Percentiles rank a stretch among this genome's conserved stretches.
phyloP scores from a whole-genome alignment of 768 basidiomycete species.

The Hysterangium stoloniferum region DNA sequence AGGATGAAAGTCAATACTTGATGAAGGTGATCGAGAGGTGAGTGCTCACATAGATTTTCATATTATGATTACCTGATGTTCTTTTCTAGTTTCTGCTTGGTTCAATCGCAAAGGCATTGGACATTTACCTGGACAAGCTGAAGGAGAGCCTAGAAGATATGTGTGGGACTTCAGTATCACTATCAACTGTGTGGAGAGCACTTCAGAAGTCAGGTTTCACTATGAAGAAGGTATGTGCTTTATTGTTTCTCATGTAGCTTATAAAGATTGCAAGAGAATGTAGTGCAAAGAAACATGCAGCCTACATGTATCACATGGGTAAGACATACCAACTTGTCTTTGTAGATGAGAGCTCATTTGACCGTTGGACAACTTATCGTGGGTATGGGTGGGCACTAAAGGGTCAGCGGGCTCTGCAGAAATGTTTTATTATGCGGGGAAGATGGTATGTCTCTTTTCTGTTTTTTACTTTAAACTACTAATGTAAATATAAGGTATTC shows the following conservation, averaged over 20 bases:
- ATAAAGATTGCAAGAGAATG: slow-evolving; percentile 15
- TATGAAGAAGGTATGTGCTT: slow-evolving; percentile 3
- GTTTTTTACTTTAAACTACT: background rate
- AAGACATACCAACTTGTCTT: slow-evolving; percentile 20
- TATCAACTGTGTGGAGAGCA: background rate
- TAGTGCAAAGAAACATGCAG: slow-evolving; percentile 1
- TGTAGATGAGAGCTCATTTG: slow-evolving; percentile 21
- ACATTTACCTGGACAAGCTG: background rate
- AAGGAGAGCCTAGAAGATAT: background rate
- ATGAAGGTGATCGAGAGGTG: background rate
- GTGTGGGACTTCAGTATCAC: background rate
- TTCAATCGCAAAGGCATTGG: background rate
- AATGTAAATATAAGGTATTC: slow-evolving; percentile 19
- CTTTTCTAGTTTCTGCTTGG: background rate
- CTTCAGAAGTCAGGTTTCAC: background rate
- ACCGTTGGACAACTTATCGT: slow-evolving; percentile 18
- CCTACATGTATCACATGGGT: slow-evolving; percentile 6
- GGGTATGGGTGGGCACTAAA: slow-evolving; percentile 18
- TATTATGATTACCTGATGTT: background rate
- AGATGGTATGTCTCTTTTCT: slow-evolving; percentile 12
- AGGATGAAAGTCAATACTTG: background rate
- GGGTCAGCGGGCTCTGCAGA: slow-evolving; percentile 16
- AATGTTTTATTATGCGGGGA: slow-evolving; percentile 18
- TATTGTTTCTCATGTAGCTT: slow-evolving; percentile 11
- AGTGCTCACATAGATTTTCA: background rate